Evolutionary conservation across 805 yeast genomes (phyloP).

Genomic region (Hanseniaspora opuntiae): DNA sequence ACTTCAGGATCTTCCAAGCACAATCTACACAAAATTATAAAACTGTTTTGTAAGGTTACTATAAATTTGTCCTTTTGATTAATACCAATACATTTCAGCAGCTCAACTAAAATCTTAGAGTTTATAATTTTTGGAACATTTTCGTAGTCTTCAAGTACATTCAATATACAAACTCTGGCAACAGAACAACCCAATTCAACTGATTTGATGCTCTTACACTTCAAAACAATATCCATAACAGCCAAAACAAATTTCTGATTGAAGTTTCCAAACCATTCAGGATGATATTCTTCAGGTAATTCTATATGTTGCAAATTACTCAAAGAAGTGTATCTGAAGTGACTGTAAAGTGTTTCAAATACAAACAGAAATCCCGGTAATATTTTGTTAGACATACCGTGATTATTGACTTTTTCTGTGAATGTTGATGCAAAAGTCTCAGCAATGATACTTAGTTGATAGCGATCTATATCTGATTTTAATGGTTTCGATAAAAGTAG

Average conservation of each 20-base stretch:
- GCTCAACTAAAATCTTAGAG: constrained; percentile 34
- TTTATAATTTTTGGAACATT: constrained; percentile 31
- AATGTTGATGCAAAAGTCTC: constrained; percentile 18
- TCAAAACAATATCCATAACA: constrained; percentile 34
- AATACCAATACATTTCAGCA: constrained; percentile 34
- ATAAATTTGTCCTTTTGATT: constrained; percentile 28
- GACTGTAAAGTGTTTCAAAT: constrained; percentile 42
- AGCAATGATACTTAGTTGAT: not conserved
- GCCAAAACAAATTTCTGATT: not conserved
- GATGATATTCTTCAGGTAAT: not conserved
- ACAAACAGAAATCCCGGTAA: constrained; percentile 44
- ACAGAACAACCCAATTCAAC: constrained; percentile 39
- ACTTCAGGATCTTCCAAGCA: constrained; percentile 51
- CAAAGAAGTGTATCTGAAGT: constrained; percentile 28
- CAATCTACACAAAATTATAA: constrained; percentile 46
- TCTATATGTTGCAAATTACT: constrained; percentile 20
- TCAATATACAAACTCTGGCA: constrained; percentile 42
- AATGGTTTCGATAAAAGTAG: not conserved
- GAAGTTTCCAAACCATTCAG: constrained; percentile 20
- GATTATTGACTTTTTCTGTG: constrained; percentile 26
- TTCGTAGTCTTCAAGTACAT: constrained; percentile 31
- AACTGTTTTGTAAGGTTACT: constrained; percentile 33
- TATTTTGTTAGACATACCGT: constrained; percentile 37
- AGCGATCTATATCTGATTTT: not conserved
- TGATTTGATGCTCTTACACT: constrained; percentile 29